phyloP scores from a whole-genome alignment of 1,284 basidiomycete genomes.

The Fomitiporia mediterranea region DNA sequence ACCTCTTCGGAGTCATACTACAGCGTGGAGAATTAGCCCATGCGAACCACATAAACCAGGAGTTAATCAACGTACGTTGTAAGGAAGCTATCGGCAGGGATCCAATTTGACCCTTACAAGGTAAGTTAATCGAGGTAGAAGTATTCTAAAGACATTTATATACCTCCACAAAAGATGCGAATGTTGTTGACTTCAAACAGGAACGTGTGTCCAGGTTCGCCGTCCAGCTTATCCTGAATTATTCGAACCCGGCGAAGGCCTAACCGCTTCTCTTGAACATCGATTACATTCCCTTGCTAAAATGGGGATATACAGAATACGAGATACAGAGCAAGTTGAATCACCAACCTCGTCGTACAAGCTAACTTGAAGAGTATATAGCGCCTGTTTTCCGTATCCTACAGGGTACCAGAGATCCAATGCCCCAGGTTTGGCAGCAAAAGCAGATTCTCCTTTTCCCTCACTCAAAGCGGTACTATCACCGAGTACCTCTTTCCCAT shows the following conservation, averaged over 20 bases:
- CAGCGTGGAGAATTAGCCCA: not conserved
- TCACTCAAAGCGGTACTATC: slow-evolving; percentile 33
- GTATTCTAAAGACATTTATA: slow-evolving; percentile 18
- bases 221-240: slow-evolving; percentile 70
- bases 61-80: slow-evolving; percentile 50
- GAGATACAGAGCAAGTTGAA: not conserved
- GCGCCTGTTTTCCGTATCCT: slow-evolving; percentile 74
- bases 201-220: slow-evolving; percentile 74
- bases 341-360: slow-evolving; percentile 46
- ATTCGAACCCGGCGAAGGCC: slow-evolving; percentile 74
- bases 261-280: slow-evolving; percentile 51
- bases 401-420: slow-evolving; percentile 80
- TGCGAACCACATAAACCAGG: not conserved
- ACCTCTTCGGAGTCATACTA: slow-evolving; percentile 42
- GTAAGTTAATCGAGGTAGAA: not conserved
- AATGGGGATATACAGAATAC: not conserved
- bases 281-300: slow-evolving; percentile 47
- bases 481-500: slow-evolving; percentile 40
- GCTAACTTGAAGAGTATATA: slow-evolving; percentile 60
- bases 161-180: slow-evolving; percentile 82
- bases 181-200: slow-evolving; percentile 86
- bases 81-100: slow-evolving; percentile 84
- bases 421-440: slow-evolving; percentile 49
- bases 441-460: slow-evolving; percentile 40
- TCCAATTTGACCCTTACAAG: slow-evolving; percentile 82